These are phyloP conservation scores for Amanita exitialis DNA, from an alignment of 768 basidiomycete species.

Conservation along the genomic window DNA sequence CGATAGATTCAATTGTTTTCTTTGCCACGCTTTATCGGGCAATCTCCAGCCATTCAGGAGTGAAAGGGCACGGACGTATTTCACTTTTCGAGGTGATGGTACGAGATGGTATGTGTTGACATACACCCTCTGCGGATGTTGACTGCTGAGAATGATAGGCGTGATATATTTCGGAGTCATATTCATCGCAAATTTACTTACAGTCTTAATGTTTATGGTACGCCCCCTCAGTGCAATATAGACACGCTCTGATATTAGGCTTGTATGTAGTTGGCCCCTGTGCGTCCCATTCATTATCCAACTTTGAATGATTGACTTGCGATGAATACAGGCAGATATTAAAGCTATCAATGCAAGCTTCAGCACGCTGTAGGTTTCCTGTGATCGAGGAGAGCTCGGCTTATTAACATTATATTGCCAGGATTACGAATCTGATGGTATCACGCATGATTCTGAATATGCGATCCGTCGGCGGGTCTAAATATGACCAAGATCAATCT, in stretches of 20 bases:
- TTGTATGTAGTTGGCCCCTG: constrained; percentile 17
- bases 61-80: constrained; percentile 7
- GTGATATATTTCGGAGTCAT: constrained; percentile 26
- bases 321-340: constrained; percentile 17
- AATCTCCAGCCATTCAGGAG: constrained; percentile 9
- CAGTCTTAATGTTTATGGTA: constrained; percentile 23
- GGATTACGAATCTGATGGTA: constrained; percentile 27
- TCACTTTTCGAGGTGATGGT: constrained; percentile 20
- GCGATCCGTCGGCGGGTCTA: not conserved
- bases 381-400: not conserved
- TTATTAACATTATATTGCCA: constrained; percentile 1
- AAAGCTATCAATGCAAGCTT: constrained; percentile 29
- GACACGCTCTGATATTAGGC: not conserved
- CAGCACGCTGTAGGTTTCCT: constrained; percentile 21
- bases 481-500: not conserved
- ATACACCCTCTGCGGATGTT: not conserved
- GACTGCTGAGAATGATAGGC: constrained; percentile 11
- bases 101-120: constrained; percentile 19
- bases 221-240: constrained; percentile 1
- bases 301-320: not conserved
- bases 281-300: constrained; percentile 5
- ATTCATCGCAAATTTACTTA: constrained; percentile 21
- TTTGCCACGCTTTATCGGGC: constrained; percentile 20
- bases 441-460: constrained; percentile 28
- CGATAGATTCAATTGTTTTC: constrained; percentile 22